A percentile compares a stretch with the other conserved stretches of the same genome.
phyloP scores from a whole-genome alignment of 2,329 filamentous ascomycete genomes.

The Trichophyton benhamiae region DNA sequence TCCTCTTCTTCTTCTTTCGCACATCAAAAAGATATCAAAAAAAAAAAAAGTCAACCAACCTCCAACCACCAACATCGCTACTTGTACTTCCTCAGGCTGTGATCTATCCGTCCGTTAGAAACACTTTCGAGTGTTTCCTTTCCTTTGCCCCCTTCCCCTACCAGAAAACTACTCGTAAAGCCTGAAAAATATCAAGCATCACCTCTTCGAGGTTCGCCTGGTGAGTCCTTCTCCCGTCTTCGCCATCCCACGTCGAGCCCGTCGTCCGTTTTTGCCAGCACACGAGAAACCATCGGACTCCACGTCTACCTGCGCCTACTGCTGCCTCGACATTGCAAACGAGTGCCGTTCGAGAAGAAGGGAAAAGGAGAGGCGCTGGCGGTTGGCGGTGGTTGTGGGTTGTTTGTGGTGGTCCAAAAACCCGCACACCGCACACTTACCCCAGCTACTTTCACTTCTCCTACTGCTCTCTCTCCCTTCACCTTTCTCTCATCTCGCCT shows the following conservation, averaged over 20 bases:
- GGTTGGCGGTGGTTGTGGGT: not conserved
- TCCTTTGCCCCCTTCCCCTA: slow-evolving; percentile 18
- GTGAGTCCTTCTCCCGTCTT: slow-evolving; percentile 5
- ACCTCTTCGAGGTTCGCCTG: slow-evolving; percentile 12
- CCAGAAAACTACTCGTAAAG: slow-evolving; percentile 22
- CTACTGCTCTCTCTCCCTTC: not conserved
- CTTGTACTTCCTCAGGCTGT: slow-evolving; percentile 4
- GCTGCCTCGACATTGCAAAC: not conserved
- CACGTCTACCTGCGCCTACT: not conserved
- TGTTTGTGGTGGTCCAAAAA: not conserved
- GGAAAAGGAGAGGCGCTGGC: not conserved
- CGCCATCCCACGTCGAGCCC: not conserved
- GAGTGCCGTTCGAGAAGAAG: not conserved
- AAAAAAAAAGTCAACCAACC: not conserved
- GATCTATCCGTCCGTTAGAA: not conserved
- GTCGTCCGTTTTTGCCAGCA: not conserved
- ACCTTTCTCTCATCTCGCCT: not conserved
- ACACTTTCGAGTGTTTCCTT: slow-evolving; percentile 8
- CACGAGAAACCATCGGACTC: not conserved
- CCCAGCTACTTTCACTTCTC: not conserved
- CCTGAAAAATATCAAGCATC: slow-evolving; percentile 11
- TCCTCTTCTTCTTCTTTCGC: not conserved
- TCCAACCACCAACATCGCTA: not conserved
- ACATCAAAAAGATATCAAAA: not conserved
- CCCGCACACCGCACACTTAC: not conserved